A percentile compares a stretch with the other conserved stretches of the same genome.
Conservation (phyloP, 495 filamentous ascomycete genomes). For the Aspergillus affinis region DNA sequence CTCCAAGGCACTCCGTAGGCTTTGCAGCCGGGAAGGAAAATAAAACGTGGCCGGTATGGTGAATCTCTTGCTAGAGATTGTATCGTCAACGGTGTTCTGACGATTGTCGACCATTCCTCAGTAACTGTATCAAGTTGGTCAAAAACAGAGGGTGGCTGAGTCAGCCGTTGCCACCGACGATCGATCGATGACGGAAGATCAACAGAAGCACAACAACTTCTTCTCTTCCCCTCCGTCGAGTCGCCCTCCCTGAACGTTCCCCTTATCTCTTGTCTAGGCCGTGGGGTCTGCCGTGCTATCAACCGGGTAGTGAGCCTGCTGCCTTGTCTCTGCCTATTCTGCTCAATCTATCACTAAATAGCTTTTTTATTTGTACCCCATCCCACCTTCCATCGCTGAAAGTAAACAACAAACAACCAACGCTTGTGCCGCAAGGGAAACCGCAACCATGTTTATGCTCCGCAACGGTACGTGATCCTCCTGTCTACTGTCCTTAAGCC, state of each 20-base stretch:
- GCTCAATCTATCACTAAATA: constrained; percentile 5
- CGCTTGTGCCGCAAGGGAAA: constrained; percentile 32
- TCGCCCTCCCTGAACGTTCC: constrained; percentile 6
- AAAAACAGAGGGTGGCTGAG: background rate
- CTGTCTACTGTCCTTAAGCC: background rate
- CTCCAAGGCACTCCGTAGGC: no score
- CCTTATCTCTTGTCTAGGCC: constrained; percentile 13
- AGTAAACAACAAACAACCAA: constrained; percentile 16
- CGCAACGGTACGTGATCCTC: constrained; percentile 56
- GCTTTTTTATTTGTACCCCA: background rate
- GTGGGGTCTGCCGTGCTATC: constrained; percentile 1
- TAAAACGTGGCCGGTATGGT: no score
- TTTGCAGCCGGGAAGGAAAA: no score
- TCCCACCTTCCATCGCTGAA: constrained; percentile 10
- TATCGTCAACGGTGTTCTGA: no score
- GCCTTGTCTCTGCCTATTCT: constrained; percentile 2
- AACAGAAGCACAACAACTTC: constrained; percentile 18
- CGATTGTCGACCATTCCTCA: no score
- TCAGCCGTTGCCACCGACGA: constrained; percentile 16
- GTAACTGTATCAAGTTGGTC: no score
- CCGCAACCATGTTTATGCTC: constrained; percentile 68
- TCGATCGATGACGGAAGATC: constrained; percentile 20
- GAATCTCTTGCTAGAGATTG: no score
- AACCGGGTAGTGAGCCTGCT: background rate
- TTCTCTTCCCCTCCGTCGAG: constrained; percentile 24